These are phyloP conservation scores for Melaleuca alternifolia DNA, from an alignment of 345 rosid species.

Conservation along the genomic window DNA sequence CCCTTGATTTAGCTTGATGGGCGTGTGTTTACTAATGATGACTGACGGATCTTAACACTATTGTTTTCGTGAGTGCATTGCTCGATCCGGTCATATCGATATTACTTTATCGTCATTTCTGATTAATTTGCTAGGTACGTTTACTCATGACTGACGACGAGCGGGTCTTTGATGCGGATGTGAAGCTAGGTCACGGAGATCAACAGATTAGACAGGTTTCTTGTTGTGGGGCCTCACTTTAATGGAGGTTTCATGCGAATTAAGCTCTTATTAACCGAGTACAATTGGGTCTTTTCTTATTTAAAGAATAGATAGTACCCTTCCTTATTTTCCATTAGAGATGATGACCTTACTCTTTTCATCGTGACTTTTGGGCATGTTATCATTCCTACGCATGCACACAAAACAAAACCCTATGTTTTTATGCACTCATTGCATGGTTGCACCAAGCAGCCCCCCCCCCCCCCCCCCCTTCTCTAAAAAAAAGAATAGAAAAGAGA, in stretches of 20 bases:
- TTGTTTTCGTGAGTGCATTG: not conserved
- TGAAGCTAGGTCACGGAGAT: not conserved
- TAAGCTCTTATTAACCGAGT: not conserved
- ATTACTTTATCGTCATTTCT: not conserved
- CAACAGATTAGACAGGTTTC: not conserved
- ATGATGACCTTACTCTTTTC: not conserved
- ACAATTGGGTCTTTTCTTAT: not conserved
- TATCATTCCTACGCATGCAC: not conserved
- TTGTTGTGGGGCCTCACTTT: not conserved
- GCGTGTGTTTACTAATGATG: no score
- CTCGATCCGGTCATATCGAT: not conserved
- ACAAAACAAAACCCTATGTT: no score
- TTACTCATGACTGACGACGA: not conserved
- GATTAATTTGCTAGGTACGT: not conserved
- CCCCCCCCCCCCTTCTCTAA: no score
- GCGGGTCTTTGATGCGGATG: not conserved
- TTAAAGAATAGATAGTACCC: not conserved
- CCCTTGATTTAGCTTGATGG: no score
- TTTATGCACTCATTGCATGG: no score
- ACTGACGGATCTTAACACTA: not conserved
- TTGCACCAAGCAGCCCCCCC: no score
- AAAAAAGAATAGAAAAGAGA: no score
- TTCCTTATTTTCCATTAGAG: not conserved
- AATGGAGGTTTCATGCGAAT: not conserved
- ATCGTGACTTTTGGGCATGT: not conserved